A percentile compares a stretch with the other conserved stretches of the same genome.
phyloP scores from a whole-genome alignment of 176 grass and related monocot species.

The Aegilops speltoides region DNA sequence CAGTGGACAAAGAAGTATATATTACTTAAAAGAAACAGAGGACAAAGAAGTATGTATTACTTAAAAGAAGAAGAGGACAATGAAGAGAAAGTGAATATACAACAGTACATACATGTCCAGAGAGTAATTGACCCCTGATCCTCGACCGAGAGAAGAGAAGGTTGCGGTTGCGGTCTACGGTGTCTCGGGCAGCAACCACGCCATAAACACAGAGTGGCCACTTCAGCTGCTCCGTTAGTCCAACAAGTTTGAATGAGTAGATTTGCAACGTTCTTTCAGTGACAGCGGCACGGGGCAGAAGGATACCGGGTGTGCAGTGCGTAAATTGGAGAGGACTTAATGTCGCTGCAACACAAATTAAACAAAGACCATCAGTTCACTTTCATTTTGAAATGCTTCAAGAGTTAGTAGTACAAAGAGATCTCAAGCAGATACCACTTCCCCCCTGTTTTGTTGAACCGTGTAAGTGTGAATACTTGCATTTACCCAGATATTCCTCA shows the following conservation, averaged over 20 bases:
- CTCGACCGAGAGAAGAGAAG: background rate
- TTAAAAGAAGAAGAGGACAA: too few species aligned
- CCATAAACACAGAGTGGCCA: background rate
- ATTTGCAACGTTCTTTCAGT: background rate
- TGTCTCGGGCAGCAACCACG: too few species aligned
- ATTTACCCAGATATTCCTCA: background rate
- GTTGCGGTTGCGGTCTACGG: too few species aligned
- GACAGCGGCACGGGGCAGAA: background rate
- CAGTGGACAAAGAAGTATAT: background rate
- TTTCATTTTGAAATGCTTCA: slow-evolving; percentile 11
- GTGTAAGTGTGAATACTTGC: background rate
- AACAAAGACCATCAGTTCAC: too few species aligned
- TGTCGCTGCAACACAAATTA: background rate
- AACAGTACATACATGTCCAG: background rate
- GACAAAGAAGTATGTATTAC: too few species aligned
- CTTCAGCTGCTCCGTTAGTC: background rate
- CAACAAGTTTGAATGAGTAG: background rate
- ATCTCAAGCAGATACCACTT: slow-evolving; percentile 16
- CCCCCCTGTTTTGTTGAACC: slow-evolving; percentile 11
- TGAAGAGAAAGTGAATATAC: too few species aligned
- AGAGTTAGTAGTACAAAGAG: background rate
- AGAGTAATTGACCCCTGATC: background rate
- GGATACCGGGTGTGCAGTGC: background rate
- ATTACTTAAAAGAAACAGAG: background rate
- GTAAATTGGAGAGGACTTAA: background rate